Percentiles rank a stretch among this genome's conserved stretches.
These are phyloP conservation scores for Arabidopsis suecica DNA, from an alignment of 345 rosid genomes.

Conservation along the genomic window DNA sequence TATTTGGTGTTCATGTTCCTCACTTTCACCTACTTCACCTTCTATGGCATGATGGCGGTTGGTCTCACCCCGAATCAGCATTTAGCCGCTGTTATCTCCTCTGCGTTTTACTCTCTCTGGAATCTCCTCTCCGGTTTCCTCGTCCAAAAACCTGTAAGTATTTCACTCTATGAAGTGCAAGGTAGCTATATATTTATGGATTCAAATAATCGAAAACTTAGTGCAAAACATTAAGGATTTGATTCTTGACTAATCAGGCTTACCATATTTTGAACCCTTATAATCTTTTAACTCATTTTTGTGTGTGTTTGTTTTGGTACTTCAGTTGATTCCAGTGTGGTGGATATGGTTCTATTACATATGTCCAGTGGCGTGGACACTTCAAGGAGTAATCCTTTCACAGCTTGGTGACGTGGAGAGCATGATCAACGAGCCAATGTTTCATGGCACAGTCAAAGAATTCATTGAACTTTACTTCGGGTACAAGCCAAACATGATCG, in stretches of 20 bases:
- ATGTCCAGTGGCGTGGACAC: conserved; percentile 87
- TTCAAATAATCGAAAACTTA: background rate
- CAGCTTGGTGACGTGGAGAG: conserved; percentile 86
- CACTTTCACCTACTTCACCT: conserved; percentile 90
- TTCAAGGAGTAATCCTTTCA: conserved; percentile 70
- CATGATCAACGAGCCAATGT: conserved; percentile 56
- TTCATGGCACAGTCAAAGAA: conserved; percentile 66
- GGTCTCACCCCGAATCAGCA: conserved; percentile 85
- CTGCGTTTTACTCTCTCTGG: conserved; percentile 92
- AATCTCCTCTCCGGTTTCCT: conserved; percentile 91
- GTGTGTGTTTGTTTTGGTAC: background rate
- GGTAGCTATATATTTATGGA: background rate
- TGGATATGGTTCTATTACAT: conserved; percentile 96
- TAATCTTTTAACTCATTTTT: background rate
- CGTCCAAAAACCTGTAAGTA: conserved; percentile 74
- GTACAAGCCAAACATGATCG: conserved; percentile 51
- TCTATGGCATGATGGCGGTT: conserved; percentile 93
- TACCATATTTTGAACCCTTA: background rate
- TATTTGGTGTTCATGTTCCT: conserved; percentile 85
- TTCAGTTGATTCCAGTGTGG: conserved; percentile 84
- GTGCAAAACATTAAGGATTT: no score
- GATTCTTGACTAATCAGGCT: conserved; percentile 4
- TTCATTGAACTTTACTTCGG: conserved; percentile 61
- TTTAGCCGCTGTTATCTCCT: conserved; percentile 81
- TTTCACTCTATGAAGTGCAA: background rate